Base-by-base conservation (phyloP, 2,329 filamentous ascomycete species). In the Beauveria rudraprayagi region DNA sequence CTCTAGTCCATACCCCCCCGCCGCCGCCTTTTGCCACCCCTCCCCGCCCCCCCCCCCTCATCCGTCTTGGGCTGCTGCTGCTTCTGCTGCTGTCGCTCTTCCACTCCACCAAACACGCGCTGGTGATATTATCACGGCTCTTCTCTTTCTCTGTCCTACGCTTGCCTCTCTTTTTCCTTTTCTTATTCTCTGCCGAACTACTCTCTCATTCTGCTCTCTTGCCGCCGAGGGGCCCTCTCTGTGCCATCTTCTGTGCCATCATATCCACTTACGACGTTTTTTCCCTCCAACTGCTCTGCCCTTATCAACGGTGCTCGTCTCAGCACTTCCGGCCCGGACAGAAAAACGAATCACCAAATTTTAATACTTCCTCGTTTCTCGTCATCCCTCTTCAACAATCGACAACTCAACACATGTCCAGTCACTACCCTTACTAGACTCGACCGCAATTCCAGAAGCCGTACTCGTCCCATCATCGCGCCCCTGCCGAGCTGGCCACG, bases 401-500 rank as follows among this genome's bases (percentile, higher is more conserved):
- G 26, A 30, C 17, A 37, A 37, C 5, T 16, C 34, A 16, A 47
- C 43, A 14, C 41, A 56, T 48, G 44, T n/a, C 28, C 37, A 16
- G 54, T 17, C n/a, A 54, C 28, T 5, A 28, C 10, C 44, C 41
- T 30, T 41, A 57, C 55, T 50, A 50, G 44, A 22, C 34, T 51
- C 56, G n/a, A 24, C 47, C 17, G 11, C n/a, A 24, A 46, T 37
- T 37, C 40, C 48, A 9, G 3, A 26, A 19, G 11, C n/a, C 28
- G 10, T 16, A 34, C 28, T 19, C 53, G 44, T 44, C 44, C 30
- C 26, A 46, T 50, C 55, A 16, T 52, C 24, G n/a, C 22, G 34
- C 56, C 56, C 51, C 56, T 47, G 44, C 56, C 46, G 56, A 59
- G 41, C 44, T 48, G 56, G 56, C 56, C 24, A 52, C 56, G 56